Base-by-base conservation (phyloP, 2,329 filamentous ascomycete genomes). In the Ophiostoma australiae region DNA sequence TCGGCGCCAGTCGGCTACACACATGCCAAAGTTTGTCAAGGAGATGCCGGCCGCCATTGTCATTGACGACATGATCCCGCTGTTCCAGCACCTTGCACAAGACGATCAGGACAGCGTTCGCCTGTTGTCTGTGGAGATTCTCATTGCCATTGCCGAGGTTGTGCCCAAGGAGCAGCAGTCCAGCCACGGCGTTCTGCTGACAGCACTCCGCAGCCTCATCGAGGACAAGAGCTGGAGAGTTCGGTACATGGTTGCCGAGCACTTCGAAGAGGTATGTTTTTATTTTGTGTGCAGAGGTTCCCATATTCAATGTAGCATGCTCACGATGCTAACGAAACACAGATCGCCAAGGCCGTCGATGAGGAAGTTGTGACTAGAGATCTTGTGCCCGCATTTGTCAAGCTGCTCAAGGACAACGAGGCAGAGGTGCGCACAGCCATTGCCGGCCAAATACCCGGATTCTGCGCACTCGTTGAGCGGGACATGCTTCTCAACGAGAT, bases 181-280 rank as follows among this genome's bases (percentile, higher is more conserved):
- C 66, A 97, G 94, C 81, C 94, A 98, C 78, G 95, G 94, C 70
- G 93, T 98, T 71, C 84, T 99, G 72, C 85, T 99, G 77, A 94
- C 92, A 69, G 93, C 94, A 66, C 83, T 99, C 78, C 90, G 95
- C 77, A 97, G 89, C 82, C 82, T 99, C 78, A 98, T 99, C 82
- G 95, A 97, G 78, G 95, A 99, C 81, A 99, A 98, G 88, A 98
- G 95, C 83, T 99, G 95, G 95, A 90, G 95, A 78, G 95, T 99
- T 73, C 89, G 95, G 79, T 99, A 98, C 82, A 99, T 99, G 95
- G 95, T 99, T 76, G 95, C 95, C 68, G 95, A 99, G 81, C 89
- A 93, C 79, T 99, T 97, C 78, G 95, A 99, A 82, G 97, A 98
- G 91, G 93, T 93, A 78, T 68, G 78, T 63, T 70, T 31, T 31